Evolutionary conservation across 192 early-diverging fungal genomes (phyloP).

Genomic region (Fimicolochytrium jonesii): DNA sequence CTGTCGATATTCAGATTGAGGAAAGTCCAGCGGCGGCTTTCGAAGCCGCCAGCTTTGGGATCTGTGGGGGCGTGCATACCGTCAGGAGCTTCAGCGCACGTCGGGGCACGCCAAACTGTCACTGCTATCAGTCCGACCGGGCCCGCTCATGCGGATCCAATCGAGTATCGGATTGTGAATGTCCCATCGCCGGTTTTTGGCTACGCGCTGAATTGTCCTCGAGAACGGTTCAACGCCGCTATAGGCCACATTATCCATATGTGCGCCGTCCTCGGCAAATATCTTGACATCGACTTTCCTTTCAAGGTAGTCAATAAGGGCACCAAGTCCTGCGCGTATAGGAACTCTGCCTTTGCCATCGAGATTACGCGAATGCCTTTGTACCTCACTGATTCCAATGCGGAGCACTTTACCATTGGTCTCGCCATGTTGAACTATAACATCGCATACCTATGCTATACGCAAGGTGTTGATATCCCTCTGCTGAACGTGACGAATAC

Average conservation of each 20-base stretch:
- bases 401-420: conserved; percentile 35
- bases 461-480: conserved; percentile 38
- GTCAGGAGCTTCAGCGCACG: too few relatives aligned
- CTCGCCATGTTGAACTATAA: conserved; percentile 46
- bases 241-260: conserved; percentile 40
- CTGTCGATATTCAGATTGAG: conserved; percentile 39
- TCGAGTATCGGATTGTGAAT: conserved; percentile 46
- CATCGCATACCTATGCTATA: conserved; percentile 42
- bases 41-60: too few relatives aligned
- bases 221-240: conserved; percentile 46
- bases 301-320: conserved; percentile 29
- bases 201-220: conserved; percentile 29
- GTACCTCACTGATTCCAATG: conserved; percentile 36
- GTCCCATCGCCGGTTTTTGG: conserved; percentile 35
- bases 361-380: conserved; percentile 23
- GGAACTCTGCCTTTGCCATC: not conserved
- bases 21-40: conserved; percentile 19
- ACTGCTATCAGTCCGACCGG: too few relatives aligned
- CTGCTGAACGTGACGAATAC: conserved; percentile 29
- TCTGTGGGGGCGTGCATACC: too few relatives aligned
- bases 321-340: conserved; percentile 16
- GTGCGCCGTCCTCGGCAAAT: conserved; percentile 38
- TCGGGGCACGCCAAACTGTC: too few relatives aligned
- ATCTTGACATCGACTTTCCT: conserved; percentile 41
- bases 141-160: too few relatives aligned